Evolutionary conservation across 1,139 yeast species (phyloP).

Genomic region (Blastobotrys illinoisensis): DNA sequence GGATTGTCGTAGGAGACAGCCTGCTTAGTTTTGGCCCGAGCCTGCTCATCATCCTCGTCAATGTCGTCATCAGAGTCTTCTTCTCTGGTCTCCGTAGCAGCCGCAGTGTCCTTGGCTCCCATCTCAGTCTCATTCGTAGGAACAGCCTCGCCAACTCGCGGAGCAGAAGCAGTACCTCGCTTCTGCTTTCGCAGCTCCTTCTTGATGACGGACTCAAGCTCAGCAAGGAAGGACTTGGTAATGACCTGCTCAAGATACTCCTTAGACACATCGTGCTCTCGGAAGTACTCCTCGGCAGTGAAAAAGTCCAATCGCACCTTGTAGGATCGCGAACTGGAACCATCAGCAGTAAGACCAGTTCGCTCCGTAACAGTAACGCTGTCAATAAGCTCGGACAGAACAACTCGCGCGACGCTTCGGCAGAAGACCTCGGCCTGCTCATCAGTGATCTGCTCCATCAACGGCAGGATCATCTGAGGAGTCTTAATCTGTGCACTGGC

Average conservation of each 20-base stretch:
- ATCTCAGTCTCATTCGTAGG: constrained; percentile 18
- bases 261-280: constrained; percentile 83
- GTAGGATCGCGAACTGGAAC: constrained; percentile 63
- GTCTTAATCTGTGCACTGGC: constrained; percentile 94
- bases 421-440: constrained; percentile 90
- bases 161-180: constrained; percentile 41
- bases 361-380: constrained; percentile 75
- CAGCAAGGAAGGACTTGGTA: constrained; percentile 56
- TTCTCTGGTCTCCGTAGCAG: constrained; percentile 21
- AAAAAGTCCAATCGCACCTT: constrained; percentile 70
- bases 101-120: constrained; percentile 31
- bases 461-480: constrained; percentile 95
- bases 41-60: constrained; percentile 65
- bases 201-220: constrained; percentile 64
- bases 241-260: constrained; percentile 71
- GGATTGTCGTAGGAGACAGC: constrained; percentile 92
- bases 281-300: constrained; percentile 68
- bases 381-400: constrained; percentile 84
- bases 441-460: constrained; percentile 71
- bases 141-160: constrained; percentile 65
- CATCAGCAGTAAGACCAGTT: constrained; percentile 57
- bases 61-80: constrained; percentile 41
- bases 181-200: constrained; percentile 83
- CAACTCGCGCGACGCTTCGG: constrained; percentile 80
- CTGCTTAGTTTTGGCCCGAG: constrained; percentile 62